These are phyloP conservation scores for Coprinopsis strossmayeri DNA, from an alignment of 768 basidiomycete genomes.

Conservation along the genomic window DNA sequence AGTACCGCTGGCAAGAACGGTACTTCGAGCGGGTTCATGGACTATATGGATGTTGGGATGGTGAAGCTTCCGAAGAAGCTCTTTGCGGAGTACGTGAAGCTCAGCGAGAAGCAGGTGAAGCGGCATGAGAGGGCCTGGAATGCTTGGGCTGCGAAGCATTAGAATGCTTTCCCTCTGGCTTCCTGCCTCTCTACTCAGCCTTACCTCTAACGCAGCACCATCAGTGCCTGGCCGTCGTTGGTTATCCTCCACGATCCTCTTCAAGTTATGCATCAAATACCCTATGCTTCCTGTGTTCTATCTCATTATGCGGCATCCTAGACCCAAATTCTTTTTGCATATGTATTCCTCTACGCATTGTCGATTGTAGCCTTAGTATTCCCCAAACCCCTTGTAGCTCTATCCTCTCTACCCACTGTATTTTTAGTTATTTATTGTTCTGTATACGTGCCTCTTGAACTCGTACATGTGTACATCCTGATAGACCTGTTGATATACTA, in stretches of 20 bases:
- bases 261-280: too few relatives aligned
- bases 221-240: background rate
- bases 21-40: too few relatives aligned
- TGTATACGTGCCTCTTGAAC: background rate
- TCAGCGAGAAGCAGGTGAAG: slow-evolving; percentile 45
- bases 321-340: background rate
- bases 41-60: slow-evolving; percentile 33
- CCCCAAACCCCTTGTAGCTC: slow-evolving; percentile 9
- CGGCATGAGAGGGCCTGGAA: slow-evolving; percentile 56
- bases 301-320: too few relatives aligned
- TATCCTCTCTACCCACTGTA: slow-evolving; percentile 11
- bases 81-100: slow-evolving; percentile 50
- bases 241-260: background rate
- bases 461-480: too few relatives aligned
- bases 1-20: too few relatives aligned
- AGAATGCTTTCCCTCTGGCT: background rate
- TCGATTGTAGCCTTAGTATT: slow-evolving; percentile 11
- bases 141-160: slow-evolving; percentile 31
- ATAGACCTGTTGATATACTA: too few relatives aligned
- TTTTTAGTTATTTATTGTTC: background rate
- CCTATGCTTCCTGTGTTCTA: background rate
- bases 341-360: background rate
- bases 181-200: background rate
- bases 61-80: slow-evolving; percentile 58
- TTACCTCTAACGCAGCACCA: too few relatives aligned